phyloP scores from a whole-genome alignment of 2,329 filamentous ascomycete species.

The Rhynchosporium secalis region DNA sequence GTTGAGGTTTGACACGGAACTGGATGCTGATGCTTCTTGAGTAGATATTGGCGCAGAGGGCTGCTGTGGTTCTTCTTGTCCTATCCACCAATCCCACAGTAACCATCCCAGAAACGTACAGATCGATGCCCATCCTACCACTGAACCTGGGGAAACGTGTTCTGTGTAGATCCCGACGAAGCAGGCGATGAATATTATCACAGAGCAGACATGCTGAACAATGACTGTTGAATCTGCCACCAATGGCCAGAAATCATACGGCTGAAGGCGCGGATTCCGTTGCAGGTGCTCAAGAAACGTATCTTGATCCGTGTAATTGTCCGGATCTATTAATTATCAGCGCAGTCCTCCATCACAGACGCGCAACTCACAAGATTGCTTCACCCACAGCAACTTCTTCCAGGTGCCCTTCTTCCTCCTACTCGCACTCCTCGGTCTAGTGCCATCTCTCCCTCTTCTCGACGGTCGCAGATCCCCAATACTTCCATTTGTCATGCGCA shows the following conservation, averaged over 20 bases:
- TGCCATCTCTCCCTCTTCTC: slow-evolving; percentile 34
- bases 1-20: slow-evolving; percentile 35
- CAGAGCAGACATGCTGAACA: slow-evolving; percentile 93
- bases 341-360: slow-evolving; percentile 12
- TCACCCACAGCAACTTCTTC: slow-evolving; percentile 98
- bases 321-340: slow-evolving; percentile 68
- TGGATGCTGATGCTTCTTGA: slow-evolving; percentile 37
- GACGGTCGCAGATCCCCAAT: slow-evolving; percentile 24
- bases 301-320: slow-evolving; percentile 96
- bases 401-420: slow-evolving; percentile 71
- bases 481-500: slow-evolving; percentile 37
- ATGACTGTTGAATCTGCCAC: slow-evolving; percentile 95
- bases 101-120: slow-evolving; percentile 86
- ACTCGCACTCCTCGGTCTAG: slow-evolving; percentile 50
- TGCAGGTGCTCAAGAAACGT: slow-evolving; percentile 97
- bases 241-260: slow-evolving; percentile 97
- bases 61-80: slow-evolving; percentile 56
- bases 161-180: slow-evolving; percentile 89
- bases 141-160: slow-evolving; percentile 83
- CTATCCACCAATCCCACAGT: slow-evolving; percentile 88
- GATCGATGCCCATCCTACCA: slow-evolving; percentile 81
- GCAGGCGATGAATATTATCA: slow-evolving; percentile 90
- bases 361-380: slow-evolving; percentile 73
- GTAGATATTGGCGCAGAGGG: slow-evolving; percentile 23
- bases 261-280: slow-evolving; percentile 86